Percentiles rank a stretch among this genome's conserved stretches.
Conservation (phyloP, 345 rosid species). For the Chamaenerion angustifolium region DNA sequence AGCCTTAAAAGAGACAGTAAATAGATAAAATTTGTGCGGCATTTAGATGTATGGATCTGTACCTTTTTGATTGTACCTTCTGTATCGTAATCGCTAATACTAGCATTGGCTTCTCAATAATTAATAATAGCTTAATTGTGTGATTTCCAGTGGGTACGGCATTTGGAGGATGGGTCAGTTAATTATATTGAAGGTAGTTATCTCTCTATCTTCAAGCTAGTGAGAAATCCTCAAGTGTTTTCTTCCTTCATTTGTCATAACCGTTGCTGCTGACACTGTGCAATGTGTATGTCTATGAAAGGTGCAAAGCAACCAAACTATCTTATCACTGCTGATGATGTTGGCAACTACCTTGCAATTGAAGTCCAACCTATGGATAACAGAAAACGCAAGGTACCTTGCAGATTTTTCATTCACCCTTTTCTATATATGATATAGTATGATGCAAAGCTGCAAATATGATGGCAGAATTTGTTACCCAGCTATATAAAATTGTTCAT, state of each 20-base stretch:
- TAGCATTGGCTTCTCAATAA: neutral
- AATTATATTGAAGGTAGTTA: conserved; percentile 77
- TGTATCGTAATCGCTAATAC: neutral
- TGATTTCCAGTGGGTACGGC: conserved; percentile 84
- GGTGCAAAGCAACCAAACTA: conserved; percentile 98
- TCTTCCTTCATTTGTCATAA: neutral
- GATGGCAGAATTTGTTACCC: no score
- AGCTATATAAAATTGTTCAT: no score
- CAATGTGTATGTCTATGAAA: conserved; percentile 17
- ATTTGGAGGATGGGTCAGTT: conserved; percentile 92
- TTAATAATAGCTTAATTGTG: conserved; percentile 1
- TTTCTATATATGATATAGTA: no score
- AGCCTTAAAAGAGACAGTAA: no score
- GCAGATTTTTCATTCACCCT: no score
- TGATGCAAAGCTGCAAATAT: no score
- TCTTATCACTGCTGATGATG: conserved; percentile 94
- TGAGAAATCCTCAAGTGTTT: neutral
- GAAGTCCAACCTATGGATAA: conserved; percentile 98
- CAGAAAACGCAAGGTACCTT: conserved; percentile 78
- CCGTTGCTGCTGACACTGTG: conserved; percentile 13
- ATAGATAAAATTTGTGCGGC: no score
- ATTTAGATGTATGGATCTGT: no score
- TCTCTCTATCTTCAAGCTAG: conserved; percentile 2
- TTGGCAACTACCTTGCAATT: conserved; percentile 80
- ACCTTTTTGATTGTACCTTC: conserved; percentile 1